phyloP scores from a whole-genome alignment of 225 moss, liverwort and hornwort genomes.

The Straminergon stramineum region DNA sequence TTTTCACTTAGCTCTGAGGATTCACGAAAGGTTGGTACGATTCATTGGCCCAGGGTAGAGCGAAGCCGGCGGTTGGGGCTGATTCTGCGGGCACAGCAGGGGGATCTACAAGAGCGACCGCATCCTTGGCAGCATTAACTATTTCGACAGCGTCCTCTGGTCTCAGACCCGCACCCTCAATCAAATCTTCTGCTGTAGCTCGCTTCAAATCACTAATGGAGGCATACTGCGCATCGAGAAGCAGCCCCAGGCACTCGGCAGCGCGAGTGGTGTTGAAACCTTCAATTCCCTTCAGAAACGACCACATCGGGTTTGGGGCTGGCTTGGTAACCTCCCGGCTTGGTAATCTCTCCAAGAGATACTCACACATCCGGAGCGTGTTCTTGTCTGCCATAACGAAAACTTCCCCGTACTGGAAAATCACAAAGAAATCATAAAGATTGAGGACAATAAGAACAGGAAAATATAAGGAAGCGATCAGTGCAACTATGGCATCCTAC shows the following conservation, averaged over 20 bases:
- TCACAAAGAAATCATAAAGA: background rate
- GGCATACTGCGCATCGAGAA: slow-evolving; percentile 16
- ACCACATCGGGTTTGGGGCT: slow-evolving; percentile 7
- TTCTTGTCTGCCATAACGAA: slow-evolving; percentile 18
- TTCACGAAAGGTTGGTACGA: background rate
- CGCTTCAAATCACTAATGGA: slow-evolving; percentile 1
- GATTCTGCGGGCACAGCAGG: background rate
- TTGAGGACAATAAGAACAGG: background rate
- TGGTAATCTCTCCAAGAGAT: background rate
- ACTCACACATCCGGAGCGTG: slow-evolving; percentile 6
- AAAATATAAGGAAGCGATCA: background rate
- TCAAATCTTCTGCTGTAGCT: slow-evolving; percentile 3
- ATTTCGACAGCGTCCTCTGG: slow-evolving; percentile 9
- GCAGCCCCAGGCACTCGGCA: slow-evolving; percentile 9
- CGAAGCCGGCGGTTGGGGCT: background rate
- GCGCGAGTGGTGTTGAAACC: slow-evolving; percentile 8
- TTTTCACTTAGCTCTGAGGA: background rate
- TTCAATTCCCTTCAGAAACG: slow-evolving; percentile 22
- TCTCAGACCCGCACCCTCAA: background rate
- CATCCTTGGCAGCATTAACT: background rate
- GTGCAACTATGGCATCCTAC: background rate
- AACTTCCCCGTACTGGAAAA: slow-evolving; percentile 11
- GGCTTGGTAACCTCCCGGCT: background rate
- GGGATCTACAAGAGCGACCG: background rate
- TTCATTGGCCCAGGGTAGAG: slow-evolving; percentile 16